phyloP scores from a whole-genome alignment of 2,329 filamentous ascomycete genomes.

The Penicillium sp. region DNA sequence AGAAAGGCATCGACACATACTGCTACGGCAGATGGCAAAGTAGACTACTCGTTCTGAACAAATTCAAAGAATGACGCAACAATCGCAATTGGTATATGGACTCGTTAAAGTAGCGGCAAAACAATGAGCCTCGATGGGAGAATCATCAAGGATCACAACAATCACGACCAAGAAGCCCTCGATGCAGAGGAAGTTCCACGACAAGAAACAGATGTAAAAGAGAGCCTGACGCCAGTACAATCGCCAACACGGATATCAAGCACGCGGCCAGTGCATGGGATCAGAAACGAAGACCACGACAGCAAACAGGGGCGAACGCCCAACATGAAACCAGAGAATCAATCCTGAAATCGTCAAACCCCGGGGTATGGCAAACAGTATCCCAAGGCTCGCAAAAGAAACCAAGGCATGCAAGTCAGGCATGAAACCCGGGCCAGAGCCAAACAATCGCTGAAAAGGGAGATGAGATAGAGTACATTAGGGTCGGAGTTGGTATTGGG shows the following conservation, averaged over 20 bases:
- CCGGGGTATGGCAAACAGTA: conserved; percentile 8
- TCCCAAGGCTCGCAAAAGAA: conserved; percentile 8
- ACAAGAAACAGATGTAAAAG: too few species aligned
- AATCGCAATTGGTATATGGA: conserved; percentile 14
- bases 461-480: conserved; percentile 32
- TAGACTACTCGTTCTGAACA: not conserved
- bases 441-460: conserved; percentile 24
- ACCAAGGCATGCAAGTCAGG: conserved; percentile 15
- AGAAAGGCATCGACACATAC: too few species aligned
- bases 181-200: conserved; percentile 21
- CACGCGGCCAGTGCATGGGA: conserved; percentile 13
- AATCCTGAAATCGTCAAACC: conserved; percentile 21
- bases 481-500: conserved; percentile 18
- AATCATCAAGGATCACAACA: conserved; percentile 16
- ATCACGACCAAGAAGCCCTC: conserved; percentile 11
- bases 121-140: conserved; percentile 13
- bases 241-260: conserved; percentile 37
- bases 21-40: too few species aligned
- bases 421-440: conserved; percentile 16
- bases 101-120: conserved; percentile 23
- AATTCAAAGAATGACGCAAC: conserved; percentile 1
- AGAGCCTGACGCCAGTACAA: conserved; percentile 30
- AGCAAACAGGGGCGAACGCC: conserved; percentile 12
- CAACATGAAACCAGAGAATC: conserved; percentile 8
- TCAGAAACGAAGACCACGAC: conserved; percentile 5